Evolutionary conservation across 2,329 filamentous ascomycete genomes (phyloP), one percentile per base, ranked within the genome.

Genomic region (Fusarium paranaense): DNA sequence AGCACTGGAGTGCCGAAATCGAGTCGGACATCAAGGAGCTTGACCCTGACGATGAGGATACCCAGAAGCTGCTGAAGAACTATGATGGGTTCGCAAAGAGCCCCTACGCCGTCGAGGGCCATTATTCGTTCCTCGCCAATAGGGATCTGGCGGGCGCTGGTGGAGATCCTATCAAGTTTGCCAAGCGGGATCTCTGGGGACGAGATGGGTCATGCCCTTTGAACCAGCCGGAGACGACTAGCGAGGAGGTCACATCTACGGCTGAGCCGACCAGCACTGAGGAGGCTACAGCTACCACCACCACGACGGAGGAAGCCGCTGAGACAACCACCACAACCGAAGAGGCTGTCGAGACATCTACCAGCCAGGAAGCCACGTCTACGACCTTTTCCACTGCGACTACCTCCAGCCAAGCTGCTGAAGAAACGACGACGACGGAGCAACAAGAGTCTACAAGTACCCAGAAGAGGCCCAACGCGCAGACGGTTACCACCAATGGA

Each of bases 151-250:
- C 66, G 9, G 27, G 52, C 4, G 54, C 32, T 37, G 66, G 58
- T 20, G 54, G 64, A 16, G n/a, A 13, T 16, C 22, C 42, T 2
- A 18, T 59, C 18, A 14, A 9, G 10, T 25, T 38, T 8, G 47
- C 54, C n/a, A 67, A 67, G 59, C 37, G 65, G 18, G 37, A 37
- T 16, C 38, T 67, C 14, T 50, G 25, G 52, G 61, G n/a, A 14
- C 63, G 66, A 47, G 65, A 50, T 42, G 64, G 37, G 2, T 63
- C 58, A 18, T 67, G 64, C 20, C 35, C 64, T 33, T 14, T 66
- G 20, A 25, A 61, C 27, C 27, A 61, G 10, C 27, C 47, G 1
- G 32, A 30, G 18, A 16, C 45, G 5, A 56, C 58, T 0, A 37
- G 27, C 5, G 30, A 56, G 2, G 61, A 56, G 45, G 4, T n/a